Evolutionary conservation across 371 early-diverging fungal species (phyloP), one percentile per base, ranked within the genome.

Genomic region (Saksenaea vasiformis): DNA sequence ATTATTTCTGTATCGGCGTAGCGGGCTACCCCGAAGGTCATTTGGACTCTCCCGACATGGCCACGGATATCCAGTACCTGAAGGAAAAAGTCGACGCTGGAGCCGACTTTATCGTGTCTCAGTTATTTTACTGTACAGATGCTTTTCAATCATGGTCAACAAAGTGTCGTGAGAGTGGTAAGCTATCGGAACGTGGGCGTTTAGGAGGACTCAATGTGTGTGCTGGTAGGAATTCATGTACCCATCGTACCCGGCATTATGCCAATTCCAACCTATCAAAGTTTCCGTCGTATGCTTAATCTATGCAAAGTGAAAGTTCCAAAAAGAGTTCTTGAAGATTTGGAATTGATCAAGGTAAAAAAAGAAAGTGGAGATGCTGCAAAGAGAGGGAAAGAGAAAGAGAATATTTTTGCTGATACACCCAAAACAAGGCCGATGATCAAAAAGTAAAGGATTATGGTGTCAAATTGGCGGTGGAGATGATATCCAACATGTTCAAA

Each of bases 11-110:
- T 69, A 91, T 97, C 66, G 96, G 94, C 65, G 97, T 98, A 44
- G 97, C 97, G 15, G 97, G 93, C 8, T 96, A 96, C 74, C 98
- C 98, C n/a, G 97, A 97, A 72, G 95, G 95, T 28, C 95, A 97
- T 65, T 78, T 88, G 35, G 97, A 96, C 65, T 74, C 78, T 5
- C 69, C 77, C 7, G 91, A 91, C 67, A 62, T 64, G 19, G 66
- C 55, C 0, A 59, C 71, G 28, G 82, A 82, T 39, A 71, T 97
- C 31, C 31, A 64, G 43, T 83, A 85, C 67, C 83, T 98, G 28
- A 91, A 92, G 62, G 88, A 83, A 27, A 98, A 98, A 77, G 85
- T 94, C 13, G 89, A 93, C 28, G 92, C 93, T 5, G 98, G 98
- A 11, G 97, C 96, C 0, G 95, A 98, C 71, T 98, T 94, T 75